A percentile compares a stretch with the other conserved stretches of the same genome.
These are phyloP conservation scores for Solanum paucissectum DNA, from an alignment of 257 asterid genomes.

Conservation along the genomic window DNA sequence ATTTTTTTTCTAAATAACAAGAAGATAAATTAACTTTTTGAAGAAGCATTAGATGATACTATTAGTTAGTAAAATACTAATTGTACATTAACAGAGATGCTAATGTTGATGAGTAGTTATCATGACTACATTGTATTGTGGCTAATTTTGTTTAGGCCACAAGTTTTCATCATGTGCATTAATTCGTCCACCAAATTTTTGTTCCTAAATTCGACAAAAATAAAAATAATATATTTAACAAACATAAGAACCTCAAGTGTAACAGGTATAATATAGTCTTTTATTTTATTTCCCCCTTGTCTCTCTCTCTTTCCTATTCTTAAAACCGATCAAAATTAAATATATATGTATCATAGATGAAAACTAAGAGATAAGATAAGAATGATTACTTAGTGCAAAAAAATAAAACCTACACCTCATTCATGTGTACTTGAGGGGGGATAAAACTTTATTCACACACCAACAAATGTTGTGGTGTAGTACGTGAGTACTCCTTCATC, in stretches of 20 bases:
- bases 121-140: constrained; percentile 3
- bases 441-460: neutral
- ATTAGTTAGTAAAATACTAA: neutral
- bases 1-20: neutral
- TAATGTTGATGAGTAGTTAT: neutral
- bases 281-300: neutral
- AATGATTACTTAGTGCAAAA: neutral
- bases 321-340: neutral
- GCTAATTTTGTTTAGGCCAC: constrained; percentile 22
- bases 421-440: neutral
- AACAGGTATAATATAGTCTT: neutral
- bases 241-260: neutral
- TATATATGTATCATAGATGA: too few relatives aligned
- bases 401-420: neutral
- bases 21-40: neutral
- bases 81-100: neutral
- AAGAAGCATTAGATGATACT: neutral
- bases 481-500: neutral
- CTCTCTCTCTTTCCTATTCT: neutral
- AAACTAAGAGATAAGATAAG: neutral
- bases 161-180: constrained; percentile 22
- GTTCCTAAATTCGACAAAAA: neutral
- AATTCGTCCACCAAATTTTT: neutral
- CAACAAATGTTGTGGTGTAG: neutral
- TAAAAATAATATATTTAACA: neutral